Evolutionary conservation across 306 rosid species (phyloP).

Genomic region (Prunus davidiana): DNA sequence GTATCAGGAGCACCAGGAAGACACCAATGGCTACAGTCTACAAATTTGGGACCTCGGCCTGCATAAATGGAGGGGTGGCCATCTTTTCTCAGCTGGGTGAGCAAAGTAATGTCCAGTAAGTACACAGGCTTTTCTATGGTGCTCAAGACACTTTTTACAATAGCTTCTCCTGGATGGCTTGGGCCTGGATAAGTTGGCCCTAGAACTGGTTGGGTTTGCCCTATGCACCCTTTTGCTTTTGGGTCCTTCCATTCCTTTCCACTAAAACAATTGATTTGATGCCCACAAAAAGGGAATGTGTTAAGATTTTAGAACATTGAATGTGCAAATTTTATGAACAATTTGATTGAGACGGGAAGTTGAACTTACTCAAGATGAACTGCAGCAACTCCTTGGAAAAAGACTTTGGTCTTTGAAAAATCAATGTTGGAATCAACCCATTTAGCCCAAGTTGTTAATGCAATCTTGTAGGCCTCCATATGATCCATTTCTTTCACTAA

Average conservation of each 20-base stretch:
- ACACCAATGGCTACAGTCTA: constrained; percentile 81
- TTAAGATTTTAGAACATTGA: neutral
- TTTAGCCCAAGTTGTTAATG: constrained; percentile 63
- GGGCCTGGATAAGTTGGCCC: constrained; percentile 40
- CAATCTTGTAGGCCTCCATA: constrained; percentile 63
- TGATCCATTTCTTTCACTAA: constrained; percentile 53
- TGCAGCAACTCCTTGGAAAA: constrained; percentile 79
- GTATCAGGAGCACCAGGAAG: constrained; percentile 68
- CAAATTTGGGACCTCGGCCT: constrained; percentile 23
- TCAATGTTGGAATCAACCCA: constrained; percentile 65
- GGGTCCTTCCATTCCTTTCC: constrained; percentile 29
- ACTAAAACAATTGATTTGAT: neutral
- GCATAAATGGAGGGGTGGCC: constrained; percentile 72
- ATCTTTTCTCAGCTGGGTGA: constrained; percentile 65
- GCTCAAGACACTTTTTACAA: constrained; percentile 44
- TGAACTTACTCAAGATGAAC: constrained; percentile 50
- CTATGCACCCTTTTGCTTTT: constrained; percentile 33
- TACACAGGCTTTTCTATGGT: constrained; percentile 31
- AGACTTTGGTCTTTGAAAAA: constrained; percentile 52
- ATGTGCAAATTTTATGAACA: neutral
- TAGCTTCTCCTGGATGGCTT: constrained; percentile 40
- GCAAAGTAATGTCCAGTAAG: constrained; percentile 58
- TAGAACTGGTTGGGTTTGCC: constrained; percentile 32
- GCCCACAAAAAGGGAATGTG: neutral
- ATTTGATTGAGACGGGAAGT: neutral